A percentile compares a stretch with the other conserved stretches of the same genome.
These are phyloP conservation scores for Rhizophora mangle DNA, from an alignment of 345 rosid species.

Conservation along the genomic window DNA sequence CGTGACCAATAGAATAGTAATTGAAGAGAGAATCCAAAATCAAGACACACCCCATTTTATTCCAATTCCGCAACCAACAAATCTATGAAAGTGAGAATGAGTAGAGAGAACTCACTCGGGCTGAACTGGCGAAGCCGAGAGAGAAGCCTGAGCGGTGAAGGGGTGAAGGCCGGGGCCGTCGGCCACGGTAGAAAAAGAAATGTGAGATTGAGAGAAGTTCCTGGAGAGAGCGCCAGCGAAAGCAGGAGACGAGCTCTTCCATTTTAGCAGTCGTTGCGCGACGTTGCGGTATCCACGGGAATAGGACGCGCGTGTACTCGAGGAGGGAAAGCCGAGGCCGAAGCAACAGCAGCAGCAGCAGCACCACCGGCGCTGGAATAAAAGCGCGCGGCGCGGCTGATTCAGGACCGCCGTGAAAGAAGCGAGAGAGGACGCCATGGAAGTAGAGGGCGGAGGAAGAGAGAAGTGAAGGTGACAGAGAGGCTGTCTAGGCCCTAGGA, in stretches of 20 bases:
- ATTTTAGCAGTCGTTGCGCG: slow-evolving; percentile 18
- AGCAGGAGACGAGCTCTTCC: slow-evolving; percentile 25
- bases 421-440: slow-evolving; percentile 69
- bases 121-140: slow-evolving; percentile 38
- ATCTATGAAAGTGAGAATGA: neutral
- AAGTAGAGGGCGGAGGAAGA: neutral
- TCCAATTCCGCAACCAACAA: neutral
- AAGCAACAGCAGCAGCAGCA: slow-evolving; percentile 11
- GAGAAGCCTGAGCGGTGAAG: slow-evolving; percentile 49
- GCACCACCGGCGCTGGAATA: slow-evolving; percentile 38
- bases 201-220: slow-evolving; percentile 41
- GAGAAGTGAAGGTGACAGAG: neutral
- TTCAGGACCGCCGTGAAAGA: slow-evolving; percentile 51
- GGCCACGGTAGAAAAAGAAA: slow-evolving; percentile 19
- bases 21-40: neutral
- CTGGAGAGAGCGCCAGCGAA: slow-evolving; percentile 49
- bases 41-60: neutral
- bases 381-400: slow-evolving; percentile 39
- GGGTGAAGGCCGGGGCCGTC: slow-evolving; percentile 57
- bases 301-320: slow-evolving; percentile 23
- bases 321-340: slow-evolving; percentile 37
- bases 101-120: slow-evolving; percentile 45
- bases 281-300: slow-evolving; percentile 18
- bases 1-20: neutral
- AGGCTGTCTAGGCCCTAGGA: neutral